Conservation (phyloP, 2,329 filamentous ascomycete species). For the Pseudohalonectria lignicola region DNA sequence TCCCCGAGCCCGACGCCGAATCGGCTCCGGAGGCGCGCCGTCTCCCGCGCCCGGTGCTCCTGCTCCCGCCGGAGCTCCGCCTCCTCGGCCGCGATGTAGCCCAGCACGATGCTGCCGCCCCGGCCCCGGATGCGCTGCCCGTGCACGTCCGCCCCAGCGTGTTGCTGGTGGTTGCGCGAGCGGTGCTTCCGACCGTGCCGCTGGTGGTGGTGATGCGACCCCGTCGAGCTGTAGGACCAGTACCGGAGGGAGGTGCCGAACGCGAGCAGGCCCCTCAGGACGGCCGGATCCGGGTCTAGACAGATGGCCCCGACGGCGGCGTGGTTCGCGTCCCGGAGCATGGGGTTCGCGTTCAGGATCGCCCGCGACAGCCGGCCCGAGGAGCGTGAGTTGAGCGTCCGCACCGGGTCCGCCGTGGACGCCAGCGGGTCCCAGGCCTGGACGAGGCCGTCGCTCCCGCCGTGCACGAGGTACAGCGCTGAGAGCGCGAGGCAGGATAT, state of each 20-base stretch:
- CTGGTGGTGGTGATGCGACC: constrained; percentile 60
- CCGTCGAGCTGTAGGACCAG: constrained; percentile 82
- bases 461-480: constrained; percentile 80
- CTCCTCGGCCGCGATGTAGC: constrained; percentile 80
- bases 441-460: constrained; percentile 87
- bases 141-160: too few relatives aligned
- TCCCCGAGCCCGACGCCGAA: constrained; percentile 74
- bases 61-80: constrained; percentile 69
- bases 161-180: constrained; percentile 51
- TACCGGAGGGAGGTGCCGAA: constrained; percentile 81
- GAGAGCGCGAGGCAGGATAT: constrained; percentile 76
- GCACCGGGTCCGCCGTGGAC: constrained; percentile 65
- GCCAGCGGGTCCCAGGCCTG: constrained; percentile 95
- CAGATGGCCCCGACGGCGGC: constrained; percentile 75
- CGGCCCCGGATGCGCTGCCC: constrained; percentile 32
- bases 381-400: constrained; percentile 79
- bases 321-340: constrained; percentile 60
- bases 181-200: constrained; percentile 73
- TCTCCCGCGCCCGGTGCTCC: constrained; percentile 53
- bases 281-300: constrained; percentile 78
- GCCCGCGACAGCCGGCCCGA: constrained; percentile 73
- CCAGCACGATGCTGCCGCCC: constrained; percentile 58
- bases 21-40: constrained; percentile 59
- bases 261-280: constrained; percentile 75
- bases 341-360: constrained; percentile 38